Evolutionary conservation across 805 yeast species (phyloP), one percentile per base, ranked within the genome.

Genomic region (Ogataea wickerhamii): DNA sequence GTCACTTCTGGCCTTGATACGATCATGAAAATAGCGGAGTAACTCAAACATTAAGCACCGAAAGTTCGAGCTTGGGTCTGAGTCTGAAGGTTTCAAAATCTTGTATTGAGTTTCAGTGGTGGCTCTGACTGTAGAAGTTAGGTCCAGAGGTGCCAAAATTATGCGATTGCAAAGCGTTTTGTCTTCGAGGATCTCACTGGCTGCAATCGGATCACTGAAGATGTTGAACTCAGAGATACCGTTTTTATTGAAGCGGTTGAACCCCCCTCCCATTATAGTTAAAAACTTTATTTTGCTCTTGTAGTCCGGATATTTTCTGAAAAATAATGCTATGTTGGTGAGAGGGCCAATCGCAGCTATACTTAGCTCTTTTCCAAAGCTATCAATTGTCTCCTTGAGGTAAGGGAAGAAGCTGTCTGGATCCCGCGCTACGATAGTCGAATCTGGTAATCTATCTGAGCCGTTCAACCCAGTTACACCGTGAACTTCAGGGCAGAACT

Each of bases 391-490:
- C 5, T 32, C 20, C 18, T 51, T 48, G 32, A 59, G 43, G 34
- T 49, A 41, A 12, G 57, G 55, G 16, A 56, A 52, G 37, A 59
- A 49, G 6, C 47, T 53, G 4, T 46, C 44, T 5, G 24, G 28
- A 4, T 32, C 41, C 8, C 34, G 28, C 2, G 58, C 45, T 6
- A 38, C 29, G 24, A 63, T 53, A 0, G 49, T 50, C 0, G 87
- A 74, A 12, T 43, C 45, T 2, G 84, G 82, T 4, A 87, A 70
- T 21, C 81, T 55, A 2, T 66, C 60, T 0, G 84, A 76, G n/a
- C 93, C 95, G 32, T 86, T 91, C 17, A 87, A 63, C 0, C 96
- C 96, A 2, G 81, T 66, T 24, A 59, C 63, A 1, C 96, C 95
- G 52, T 85, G 94, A 18, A 83, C 75, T 32, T 75, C 73, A 5